Base-by-base conservation (phyloP, 495 filamentous ascomycete species). In the Eremomyces bilateralis region DNA sequence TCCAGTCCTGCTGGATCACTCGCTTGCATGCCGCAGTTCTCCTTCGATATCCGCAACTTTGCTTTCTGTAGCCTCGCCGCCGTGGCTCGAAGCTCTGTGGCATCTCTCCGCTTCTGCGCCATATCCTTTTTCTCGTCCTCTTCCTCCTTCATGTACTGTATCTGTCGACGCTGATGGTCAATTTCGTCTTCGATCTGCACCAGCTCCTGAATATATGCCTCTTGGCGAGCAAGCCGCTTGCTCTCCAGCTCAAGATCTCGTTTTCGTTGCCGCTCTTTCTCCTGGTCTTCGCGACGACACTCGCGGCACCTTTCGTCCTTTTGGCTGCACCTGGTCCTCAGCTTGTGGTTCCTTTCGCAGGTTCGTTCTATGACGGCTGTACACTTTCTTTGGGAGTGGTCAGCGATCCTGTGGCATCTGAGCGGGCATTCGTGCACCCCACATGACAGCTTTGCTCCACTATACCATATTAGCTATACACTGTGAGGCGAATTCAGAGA, bases 381-480 rank as follows among this genome's bases (percentile, higher is more conserved):
- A 46, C 77, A 81, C 2, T 51, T 43, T 42, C 73, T 62, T 37
- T 71, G 65, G 2, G 71, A 75, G 41, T 84, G 78, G 40, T 84
- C 71, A 0, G 48, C 45, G 0, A 76, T 42, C 19, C 69, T 60
- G 48, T 84, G 78, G 39, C 78, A 82, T 30, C 53, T 59, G 4
- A 52, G 63, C 1, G 59, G 58, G 42, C 76, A 84, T 0, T 52
- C 45, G 41, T 84, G 78, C 1, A 60, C 33, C 16, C 63, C 63
- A 33, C 78, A 84, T 21, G 52, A 69, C 1, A 82, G 51, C 8
- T 57, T 54, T 2, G 56, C 60, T 5, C 61, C 58, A 54, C 73
- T 71, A 19, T 8, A 1, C 15, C 0, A 24, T 21, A n/a, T 16
- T 24, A 3, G 36, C 13, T 1, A 38, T 10, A 25, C n/a, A n/a